Base-by-base conservation (phyloP, 768 basidiomycete species). In the Auricularia auricula-judae region DNA sequence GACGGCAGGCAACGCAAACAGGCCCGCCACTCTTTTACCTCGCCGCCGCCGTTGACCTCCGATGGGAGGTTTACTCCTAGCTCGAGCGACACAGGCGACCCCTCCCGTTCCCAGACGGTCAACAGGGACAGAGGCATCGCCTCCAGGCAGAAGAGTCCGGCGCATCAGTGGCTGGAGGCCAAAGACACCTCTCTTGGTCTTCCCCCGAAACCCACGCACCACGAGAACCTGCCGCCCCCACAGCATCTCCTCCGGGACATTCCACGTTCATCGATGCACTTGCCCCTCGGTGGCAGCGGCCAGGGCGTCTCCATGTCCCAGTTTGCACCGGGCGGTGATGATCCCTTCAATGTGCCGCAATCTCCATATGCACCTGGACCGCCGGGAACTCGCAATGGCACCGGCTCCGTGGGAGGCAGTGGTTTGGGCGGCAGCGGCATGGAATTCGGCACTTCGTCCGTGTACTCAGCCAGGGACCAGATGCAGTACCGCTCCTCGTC, bases 41-140 rank as follows among this genome's bases (percentile, higher is more conserved):
- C 39, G 39, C 39, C 56, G 34, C 34, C 56, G 29, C 56, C 34
- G 16, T 29, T 35, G 12, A 14, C 56, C 14, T 35, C 29, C 16
- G 14, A 29, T 33, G 56, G 29, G 14, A 33, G 23, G 56, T 35
- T n/a, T 59, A 59, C 56, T 59, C 56, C 56, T 59, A 59, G 56
- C 56, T 59, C 56, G 56, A 59, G 56, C 56, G 56, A 51, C 47
- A 51, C 14, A 29, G 56, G 56, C 56, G 56, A 59, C 33, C 47
- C 47, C 21, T 21, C 21, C 16, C 47, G 47, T 21, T 51, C 47
- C 47, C 18, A 10, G 43, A 18, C 21, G 47, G 56, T 14, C 8
- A 34, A 12, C 29, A 59, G 56, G 29, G 56, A 59, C 56, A 14
- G 56, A 33, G 56, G 56, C 34, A 59, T 59, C 23, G 56, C 56